phyloP scores from a whole-genome alignment of 2,329 filamentous ascomycete genomes.

The Tolypocladium cylindrosporum region DNA sequence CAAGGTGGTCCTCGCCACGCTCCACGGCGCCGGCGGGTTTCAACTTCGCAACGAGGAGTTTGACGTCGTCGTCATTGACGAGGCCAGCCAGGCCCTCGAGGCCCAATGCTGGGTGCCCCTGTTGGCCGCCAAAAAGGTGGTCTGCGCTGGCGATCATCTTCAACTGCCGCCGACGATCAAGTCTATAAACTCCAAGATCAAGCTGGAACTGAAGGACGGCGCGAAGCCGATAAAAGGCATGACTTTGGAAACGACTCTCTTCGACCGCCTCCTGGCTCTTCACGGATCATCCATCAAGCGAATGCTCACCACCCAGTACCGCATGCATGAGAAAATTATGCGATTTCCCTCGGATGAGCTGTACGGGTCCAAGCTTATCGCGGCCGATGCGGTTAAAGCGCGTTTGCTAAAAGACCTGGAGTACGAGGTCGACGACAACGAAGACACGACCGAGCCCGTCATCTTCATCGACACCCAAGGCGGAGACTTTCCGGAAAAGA shows the following conservation, averaged over 20 bases:
- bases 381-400: slow-evolving; percentile 66
- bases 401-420: slow-evolving; percentile 68
- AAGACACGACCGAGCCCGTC: slow-evolving; percentile 79
- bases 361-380: slow-evolving; percentile 73
- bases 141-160: slow-evolving; percentile 88
- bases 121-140: slow-evolving; percentile 68
- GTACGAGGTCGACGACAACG: slow-evolving; percentile 67
- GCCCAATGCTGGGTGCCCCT: slow-evolving; percentile 96
- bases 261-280: slow-evolving; percentile 74
- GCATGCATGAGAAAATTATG: slow-evolving; percentile 97
- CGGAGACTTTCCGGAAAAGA: slow-evolving; percentile 78
- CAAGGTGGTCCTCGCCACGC: slow-evolving; percentile 81
- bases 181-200: slow-evolving; percentile 49
- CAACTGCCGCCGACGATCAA: slow-evolving; percentile 95
- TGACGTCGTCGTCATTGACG: slow-evolving; percentile 91
- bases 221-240: slow-evolving; percentile 37
- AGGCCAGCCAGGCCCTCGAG: slow-evolving; percentile 90
- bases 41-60: slow-evolving; percentile 74
- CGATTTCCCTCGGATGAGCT: slow-evolving; percentile 81
- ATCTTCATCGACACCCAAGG: slow-evolving; percentile 97
- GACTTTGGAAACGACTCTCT: slow-evolving; percentile 79
- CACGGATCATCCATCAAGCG: slow-evolving; percentile 79
- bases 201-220: slow-evolving; percentile 25
- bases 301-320: slow-evolving; percentile 95
- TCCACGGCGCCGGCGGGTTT: slow-evolving; percentile 83